Percentiles rank a stretch among this genome's conserved stretches.
Conservation (phyloP, 2,329 filamentous ascomycete species). For the Exophiala mesophila region DNA sequence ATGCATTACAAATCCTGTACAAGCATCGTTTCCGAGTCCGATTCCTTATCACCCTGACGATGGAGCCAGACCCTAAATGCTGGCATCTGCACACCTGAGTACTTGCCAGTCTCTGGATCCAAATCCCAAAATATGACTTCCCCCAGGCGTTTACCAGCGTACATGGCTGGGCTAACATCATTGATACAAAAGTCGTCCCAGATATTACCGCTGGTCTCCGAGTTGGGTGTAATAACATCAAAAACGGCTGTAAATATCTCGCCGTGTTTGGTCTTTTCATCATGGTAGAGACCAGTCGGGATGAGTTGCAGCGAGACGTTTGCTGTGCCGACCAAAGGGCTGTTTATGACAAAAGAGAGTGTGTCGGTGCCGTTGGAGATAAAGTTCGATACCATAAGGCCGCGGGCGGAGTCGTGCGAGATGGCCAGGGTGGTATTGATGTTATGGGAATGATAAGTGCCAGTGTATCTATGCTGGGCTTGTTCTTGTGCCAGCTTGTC, state of each 20-base stretch:
- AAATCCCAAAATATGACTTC: conserved; percentile 35
- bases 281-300: conserved; percentile 19
- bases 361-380: conserved; percentile 24
- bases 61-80: conserved; percentile 28
- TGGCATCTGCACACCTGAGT: conserved; percentile 30
- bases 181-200: conserved; percentile 35
- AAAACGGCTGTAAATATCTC: conserved; percentile 33
- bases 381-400: conserved; percentile 16
- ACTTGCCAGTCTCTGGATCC: conserved; percentile 3
- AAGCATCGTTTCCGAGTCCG: too few species aligned
- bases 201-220: not conserved
- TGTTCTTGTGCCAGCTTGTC: conserved; percentile 19
- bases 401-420: conserved; percentile 23
- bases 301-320: conserved; percentile 15
- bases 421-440: conserved; percentile 12
- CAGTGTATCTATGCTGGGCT: conserved; percentile 14
- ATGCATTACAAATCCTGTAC: conserved; percentile 8
- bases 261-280: conserved; percentile 22
- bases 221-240: not conserved
- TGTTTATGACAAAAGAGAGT: conserved; percentile 1
- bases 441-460: conserved; percentile 1
- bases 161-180: conserved; percentile 31
- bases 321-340: not conserved
- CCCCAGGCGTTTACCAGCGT: conserved; percentile 33
- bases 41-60: not conserved